phyloP scores from a whole-genome alignment of 441 rosid genomes.

The Populus trichocarpa region DNA sequence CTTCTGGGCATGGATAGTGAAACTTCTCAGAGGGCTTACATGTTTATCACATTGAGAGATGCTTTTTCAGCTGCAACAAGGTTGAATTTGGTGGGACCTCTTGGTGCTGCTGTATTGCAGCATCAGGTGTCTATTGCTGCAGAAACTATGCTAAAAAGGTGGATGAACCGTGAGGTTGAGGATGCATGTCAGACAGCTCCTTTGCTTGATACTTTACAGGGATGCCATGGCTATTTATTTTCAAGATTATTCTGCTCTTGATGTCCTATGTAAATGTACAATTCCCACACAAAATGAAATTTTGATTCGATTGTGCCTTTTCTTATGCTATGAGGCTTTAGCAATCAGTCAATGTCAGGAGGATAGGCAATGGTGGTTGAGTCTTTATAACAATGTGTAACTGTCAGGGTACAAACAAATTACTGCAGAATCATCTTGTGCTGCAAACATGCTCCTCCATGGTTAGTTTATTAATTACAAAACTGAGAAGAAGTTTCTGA shows the following conservation, averaged over 20 bases:
- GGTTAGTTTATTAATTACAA: background rate
- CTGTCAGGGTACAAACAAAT: background rate
- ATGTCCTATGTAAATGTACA: constrained; percentile 11
- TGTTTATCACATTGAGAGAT: constrained; percentile 78
- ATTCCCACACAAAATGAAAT: background rate
- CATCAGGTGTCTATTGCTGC: constrained; percentile 61
- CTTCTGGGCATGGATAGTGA: constrained; percentile 57
- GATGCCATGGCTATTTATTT: constrained; percentile 76
- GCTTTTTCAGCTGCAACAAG: constrained; percentile 77
- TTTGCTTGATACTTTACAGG: constrained; percentile 70
- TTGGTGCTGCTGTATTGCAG: constrained; percentile 78
- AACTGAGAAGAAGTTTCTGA: background rate
- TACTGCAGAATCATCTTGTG: background rate
- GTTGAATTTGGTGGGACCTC: constrained; percentile 71
- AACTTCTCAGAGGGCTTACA: constrained; percentile 70
- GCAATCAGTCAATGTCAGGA: background rate
- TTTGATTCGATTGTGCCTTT: background rate
- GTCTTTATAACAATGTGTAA: background rate
- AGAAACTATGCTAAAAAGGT: constrained; percentile 48
- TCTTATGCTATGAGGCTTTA: background rate
- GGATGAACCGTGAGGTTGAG: constrained; percentile 56
- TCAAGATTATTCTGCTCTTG: constrained; percentile 83
- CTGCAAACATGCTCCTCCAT: background rate
- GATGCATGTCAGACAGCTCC: constrained; percentile 89
- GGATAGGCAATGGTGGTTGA: too few species aligned